A percentile compares a stretch with the other conserved stretches of the same genome.
phyloP scores from a whole-genome alignment of 352 stramenopile species.

The Pythium pyrilobum region DNA sequence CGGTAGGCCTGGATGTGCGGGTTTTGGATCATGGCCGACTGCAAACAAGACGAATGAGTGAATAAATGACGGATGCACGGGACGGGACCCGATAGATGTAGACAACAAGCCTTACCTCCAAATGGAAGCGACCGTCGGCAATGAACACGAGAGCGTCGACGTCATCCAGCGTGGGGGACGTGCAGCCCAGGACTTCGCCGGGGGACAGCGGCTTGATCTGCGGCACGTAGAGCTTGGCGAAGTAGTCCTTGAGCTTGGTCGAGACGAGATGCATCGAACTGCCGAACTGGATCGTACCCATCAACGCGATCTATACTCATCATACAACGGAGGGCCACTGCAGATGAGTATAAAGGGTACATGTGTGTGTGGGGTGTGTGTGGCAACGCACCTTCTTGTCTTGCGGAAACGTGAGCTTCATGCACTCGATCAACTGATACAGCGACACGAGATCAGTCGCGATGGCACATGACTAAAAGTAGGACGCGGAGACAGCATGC shows the following conservation, averaged over 20 bases:
- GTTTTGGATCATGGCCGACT: slow-evolving; percentile 99
- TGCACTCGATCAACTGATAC: slow-evolving; percentile 90
- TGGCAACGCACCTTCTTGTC: slow-evolving; percentile 71
- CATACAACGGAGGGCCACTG: not conserved
- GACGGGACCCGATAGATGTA: not conserved
- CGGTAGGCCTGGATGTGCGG: slow-evolving; percentile 92
- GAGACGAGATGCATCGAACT: slow-evolving; percentile 86
- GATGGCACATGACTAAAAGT: not conserved
- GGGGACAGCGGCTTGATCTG: slow-evolving; percentile 97
- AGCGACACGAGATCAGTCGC: not conserved
- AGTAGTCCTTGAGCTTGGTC: slow-evolving; percentile 71
- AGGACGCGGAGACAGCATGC: slow-evolving; percentile 1
- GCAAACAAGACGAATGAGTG: not conserved
- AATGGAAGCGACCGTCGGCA: slow-evolving; percentile 98
- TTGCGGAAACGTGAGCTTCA: slow-evolving; percentile 87
- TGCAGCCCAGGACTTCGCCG: slow-evolving; percentile 99
- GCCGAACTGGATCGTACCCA: slow-evolving; percentile 96
- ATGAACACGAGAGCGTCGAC: slow-evolving; percentile 96
- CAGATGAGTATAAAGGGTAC: not conserved
- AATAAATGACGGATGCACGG: not conserved
- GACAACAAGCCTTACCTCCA: slow-evolving; percentile 78
- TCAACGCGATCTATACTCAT: slow-evolving; percentile 75
- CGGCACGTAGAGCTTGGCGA: slow-evolving; percentile 82
- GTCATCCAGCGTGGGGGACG: slow-evolving; percentile 92
- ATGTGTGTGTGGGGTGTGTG: too few relatives aligned